These are phyloP conservation scores for Pulveroboletus sp. DNA, from an alignment of 1,284 basidiomycete genomes.

Conservation along the genomic window DNA sequence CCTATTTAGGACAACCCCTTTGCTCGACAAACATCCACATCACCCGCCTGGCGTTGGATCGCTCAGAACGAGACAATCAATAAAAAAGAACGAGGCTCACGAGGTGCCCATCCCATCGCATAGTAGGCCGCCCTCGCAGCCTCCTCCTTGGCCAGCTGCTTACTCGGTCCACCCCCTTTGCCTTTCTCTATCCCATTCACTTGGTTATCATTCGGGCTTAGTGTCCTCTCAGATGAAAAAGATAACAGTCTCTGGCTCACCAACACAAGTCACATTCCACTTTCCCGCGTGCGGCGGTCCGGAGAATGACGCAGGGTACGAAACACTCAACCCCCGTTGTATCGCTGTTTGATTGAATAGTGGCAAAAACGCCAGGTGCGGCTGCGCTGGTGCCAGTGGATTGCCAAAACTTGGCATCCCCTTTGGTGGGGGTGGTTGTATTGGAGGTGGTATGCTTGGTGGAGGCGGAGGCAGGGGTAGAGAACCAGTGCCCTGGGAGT, in stretches of 20 bases:
- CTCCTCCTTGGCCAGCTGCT: slow-evolving; percentile 74
- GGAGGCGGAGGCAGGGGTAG: slow-evolving; percentile 25
- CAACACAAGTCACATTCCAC: slow-evolving; percentile 66
- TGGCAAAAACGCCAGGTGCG: slow-evolving; percentile 60
- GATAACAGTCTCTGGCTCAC: slow-evolving; percentile 39
- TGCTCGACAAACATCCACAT: slow-evolving; percentile 1
- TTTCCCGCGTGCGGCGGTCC: slow-evolving; percentile 66
- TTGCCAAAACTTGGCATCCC: slow-evolving; percentile 42
- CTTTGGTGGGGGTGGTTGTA: slow-evolving; percentile 29
- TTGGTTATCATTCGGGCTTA: slow-evolving; percentile 33
- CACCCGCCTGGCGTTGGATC: slow-evolving; percentile 25
- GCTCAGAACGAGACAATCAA: slow-evolving; percentile 7
- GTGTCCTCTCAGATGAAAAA: background rate
- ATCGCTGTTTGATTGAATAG: slow-evolving; percentile 71
- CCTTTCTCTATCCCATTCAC: slow-evolving; percentile 71
- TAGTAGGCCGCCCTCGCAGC: slow-evolving; percentile 69
- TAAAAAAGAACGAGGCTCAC: slow-evolving; percentile 23
- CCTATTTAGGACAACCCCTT: slow-evolving; percentile 25
- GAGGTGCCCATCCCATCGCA: slow-evolving; percentile 67
- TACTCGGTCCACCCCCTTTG: slow-evolving; percentile 57
- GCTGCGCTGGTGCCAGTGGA: slow-evolving; percentile 58
- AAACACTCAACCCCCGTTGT: slow-evolving; percentile 60
- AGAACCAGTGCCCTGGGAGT: slow-evolving; percentile 21
- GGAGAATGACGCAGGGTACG: slow-evolving; percentile 57
- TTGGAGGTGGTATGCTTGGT: slow-evolving; percentile 30